phyloP scores from a whole-genome alignment of 495 filamentous ascomycete genomes.

The Talaromyces wortmannii region DNA sequence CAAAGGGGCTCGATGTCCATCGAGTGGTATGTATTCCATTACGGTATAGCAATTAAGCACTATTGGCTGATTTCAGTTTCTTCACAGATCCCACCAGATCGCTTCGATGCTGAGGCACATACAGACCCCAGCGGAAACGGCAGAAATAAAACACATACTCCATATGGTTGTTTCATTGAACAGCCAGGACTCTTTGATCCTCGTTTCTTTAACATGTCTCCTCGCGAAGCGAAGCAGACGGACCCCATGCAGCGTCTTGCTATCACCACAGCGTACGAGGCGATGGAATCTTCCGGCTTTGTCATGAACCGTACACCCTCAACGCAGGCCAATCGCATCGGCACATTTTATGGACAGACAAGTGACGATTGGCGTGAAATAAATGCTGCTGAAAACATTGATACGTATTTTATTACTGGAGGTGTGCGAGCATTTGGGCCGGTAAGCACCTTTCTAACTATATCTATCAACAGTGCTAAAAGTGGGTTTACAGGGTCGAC shows the following conservation, averaged over 20 bases:
- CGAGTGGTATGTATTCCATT: constrained; percentile 11
- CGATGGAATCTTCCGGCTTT: constrained; percentile 27
- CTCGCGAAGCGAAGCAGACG: constrained; percentile 23
- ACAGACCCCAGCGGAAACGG: constrained; percentile 15
- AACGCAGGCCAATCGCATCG: constrained; percentile 22
- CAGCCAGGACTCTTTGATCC: constrained; percentile 29
- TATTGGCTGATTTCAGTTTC: background rate
- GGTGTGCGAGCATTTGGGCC: constrained; percentile 29
- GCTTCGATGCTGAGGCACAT: constrained; percentile 17
- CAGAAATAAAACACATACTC: constrained; percentile 21
- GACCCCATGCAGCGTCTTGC: constrained; percentile 30
- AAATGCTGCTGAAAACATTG: constrained; percentile 26
- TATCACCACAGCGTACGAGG: constrained; percentile 29
- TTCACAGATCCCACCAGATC: constrained; percentile 8
- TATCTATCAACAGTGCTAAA: background rate
- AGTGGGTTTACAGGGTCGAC: constrained; percentile 14
- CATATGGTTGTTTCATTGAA: constrained; percentile 28
- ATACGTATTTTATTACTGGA: constrained; percentile 35
- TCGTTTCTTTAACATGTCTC: constrained; percentile 35
- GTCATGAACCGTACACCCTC: constrained; percentile 24
- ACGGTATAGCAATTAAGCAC: background rate
- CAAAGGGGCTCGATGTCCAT: constrained; percentile 15
- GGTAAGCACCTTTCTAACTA: constrained; percentile 13
- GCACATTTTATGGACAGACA: constrained; percentile 27
- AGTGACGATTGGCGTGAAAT: constrained; percentile 29